Conservation (phyloP, 257 asterid genomes). For the Solanum chmielewskii region DNA sequence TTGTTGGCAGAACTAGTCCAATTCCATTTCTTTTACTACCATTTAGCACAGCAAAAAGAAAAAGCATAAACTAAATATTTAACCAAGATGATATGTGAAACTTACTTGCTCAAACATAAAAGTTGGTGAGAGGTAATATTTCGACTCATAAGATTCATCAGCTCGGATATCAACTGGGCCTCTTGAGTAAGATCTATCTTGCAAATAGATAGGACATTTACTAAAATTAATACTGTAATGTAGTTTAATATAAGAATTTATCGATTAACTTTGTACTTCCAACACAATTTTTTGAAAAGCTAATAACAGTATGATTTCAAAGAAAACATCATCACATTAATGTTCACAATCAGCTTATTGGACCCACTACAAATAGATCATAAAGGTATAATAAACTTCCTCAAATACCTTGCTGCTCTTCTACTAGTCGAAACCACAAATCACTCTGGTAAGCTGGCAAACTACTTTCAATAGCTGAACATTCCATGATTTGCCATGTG, state of each 20-base stretch:
- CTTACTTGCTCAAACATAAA: conserved; percentile 93
- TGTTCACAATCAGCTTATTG: not conserved
- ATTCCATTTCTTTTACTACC: not conserved
- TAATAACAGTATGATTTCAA: not conserved
- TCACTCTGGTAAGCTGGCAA: not conserved
- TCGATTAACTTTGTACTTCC: not conserved
- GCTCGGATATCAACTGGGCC: conserved; percentile 86
- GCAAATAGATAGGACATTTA: conserved; percentile 18
- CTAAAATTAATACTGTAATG: not conserved
- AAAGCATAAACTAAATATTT: not conserved
- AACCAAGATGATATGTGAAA: not conserved
- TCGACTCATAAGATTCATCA: conserved; percentile 50
- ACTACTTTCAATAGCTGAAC: not conserved
- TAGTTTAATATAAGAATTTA: not conserved
- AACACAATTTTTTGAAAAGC: not conserved
- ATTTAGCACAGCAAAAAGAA: not conserved
- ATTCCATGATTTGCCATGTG: not conserved
- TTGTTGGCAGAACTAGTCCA: not conserved
- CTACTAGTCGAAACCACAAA: not conserved
- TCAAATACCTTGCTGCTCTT: not conserved
- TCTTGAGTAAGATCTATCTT: conserved; percentile 98
- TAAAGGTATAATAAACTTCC: not conserved
- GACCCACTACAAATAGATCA: not conserved
- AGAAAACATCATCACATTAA: not conserved
- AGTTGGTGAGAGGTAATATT: conserved; percentile 72